Conservation (phyloP, 441 rosid species). For the Gossypium trilobum region DNA sequence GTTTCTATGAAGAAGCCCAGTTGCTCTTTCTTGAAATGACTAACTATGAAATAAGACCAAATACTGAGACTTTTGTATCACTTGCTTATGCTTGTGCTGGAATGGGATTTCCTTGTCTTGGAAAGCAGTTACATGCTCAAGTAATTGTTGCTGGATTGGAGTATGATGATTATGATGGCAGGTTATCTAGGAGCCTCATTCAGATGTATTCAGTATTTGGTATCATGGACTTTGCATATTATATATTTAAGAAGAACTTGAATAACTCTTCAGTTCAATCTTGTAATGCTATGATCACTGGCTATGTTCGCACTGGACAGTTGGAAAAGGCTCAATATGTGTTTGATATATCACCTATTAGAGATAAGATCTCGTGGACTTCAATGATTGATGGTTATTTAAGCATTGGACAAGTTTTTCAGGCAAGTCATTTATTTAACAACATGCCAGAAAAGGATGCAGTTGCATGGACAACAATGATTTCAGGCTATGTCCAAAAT, state of each 20-base stretch:
- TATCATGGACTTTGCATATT: conserved; percentile 42
- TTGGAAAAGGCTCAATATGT: conserved; percentile 47
- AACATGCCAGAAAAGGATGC: conserved; percentile 52
- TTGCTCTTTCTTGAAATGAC: conserved; percentile 51
- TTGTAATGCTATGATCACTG: conserved; percentile 49
- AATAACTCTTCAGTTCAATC: conserved; percentile 34
- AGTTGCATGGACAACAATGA: conserved; percentile 74
- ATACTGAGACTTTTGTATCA: conserved; percentile 60
- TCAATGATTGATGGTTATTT: conserved; percentile 64
- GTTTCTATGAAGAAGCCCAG: conserved; percentile 51
- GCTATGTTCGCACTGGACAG: conserved; percentile 41
- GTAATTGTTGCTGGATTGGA: conserved; percentile 37
- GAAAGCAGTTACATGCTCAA: conserved; percentile 60
- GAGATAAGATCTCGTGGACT: conserved; percentile 73
- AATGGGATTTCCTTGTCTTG: conserved; percentile 37
- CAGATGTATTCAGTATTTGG: conserved; percentile 61
- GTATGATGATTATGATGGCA: conserved; percentile 46
- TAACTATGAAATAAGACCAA: conserved; percentile 31
- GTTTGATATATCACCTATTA: conserved; percentile 35
- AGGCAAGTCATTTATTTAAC: conserved; percentile 41
- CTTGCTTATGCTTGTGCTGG: conserved; percentile 75
- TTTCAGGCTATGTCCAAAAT: conserved; percentile 69
- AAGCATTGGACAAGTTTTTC: conserved; percentile 32
- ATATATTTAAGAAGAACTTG: conserved; percentile 28
- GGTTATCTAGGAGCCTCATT: conserved; percentile 56